Base-by-base conservation (phyloP, 805 yeast species). In the Candida boidinii region DNA sequence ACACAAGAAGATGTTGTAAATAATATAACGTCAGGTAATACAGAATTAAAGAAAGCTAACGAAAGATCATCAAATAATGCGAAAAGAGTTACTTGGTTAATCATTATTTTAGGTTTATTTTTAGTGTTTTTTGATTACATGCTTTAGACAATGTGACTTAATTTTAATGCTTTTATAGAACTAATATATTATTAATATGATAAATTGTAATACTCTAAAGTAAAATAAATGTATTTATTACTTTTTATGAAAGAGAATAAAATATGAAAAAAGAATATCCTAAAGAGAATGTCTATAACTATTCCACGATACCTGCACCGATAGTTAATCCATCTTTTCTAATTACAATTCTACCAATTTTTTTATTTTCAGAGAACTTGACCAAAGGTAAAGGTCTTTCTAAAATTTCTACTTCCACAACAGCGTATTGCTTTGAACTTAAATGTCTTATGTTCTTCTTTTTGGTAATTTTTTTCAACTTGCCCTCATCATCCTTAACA, bases 11-110 rank as follows among this genome's bases (percentile, higher is more conserved):
- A 74, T 39, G 73, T 84, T 1, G 71, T 75, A 34, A 45, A 66
- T 6, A 86, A 87, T 40, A 73, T 87, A 16, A 58, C 60, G 15
- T 64, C 70, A 51, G 95, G 95, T 22, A 87, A 86, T 54, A 63
- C 67, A 39, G 78, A 77, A 39, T 64, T 87, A 41, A 66, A 66
- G 29, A 73, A 70, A 43, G 94, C 95, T 1, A 77, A 79, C 24
- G 67, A 66, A 29, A 61, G 79, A 27, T 79, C 82, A 35, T 77
- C 82, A 31, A 59, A 63, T 25, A 66, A 81, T 0, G 77, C 85
- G 1, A 69, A 66, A 38, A 48, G 75, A 40, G 64, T 82, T 25
- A 70, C 76, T 29, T 64, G 62, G 37, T 46, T 72, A 8, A 77
- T 86, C 1, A 39, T 81, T 1, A 43, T 66, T 4, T 54, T 79